phyloP scores from a whole-genome alignment of 2,329 filamentous ascomycete genomes.

The Sporothrix protearum region DNA sequence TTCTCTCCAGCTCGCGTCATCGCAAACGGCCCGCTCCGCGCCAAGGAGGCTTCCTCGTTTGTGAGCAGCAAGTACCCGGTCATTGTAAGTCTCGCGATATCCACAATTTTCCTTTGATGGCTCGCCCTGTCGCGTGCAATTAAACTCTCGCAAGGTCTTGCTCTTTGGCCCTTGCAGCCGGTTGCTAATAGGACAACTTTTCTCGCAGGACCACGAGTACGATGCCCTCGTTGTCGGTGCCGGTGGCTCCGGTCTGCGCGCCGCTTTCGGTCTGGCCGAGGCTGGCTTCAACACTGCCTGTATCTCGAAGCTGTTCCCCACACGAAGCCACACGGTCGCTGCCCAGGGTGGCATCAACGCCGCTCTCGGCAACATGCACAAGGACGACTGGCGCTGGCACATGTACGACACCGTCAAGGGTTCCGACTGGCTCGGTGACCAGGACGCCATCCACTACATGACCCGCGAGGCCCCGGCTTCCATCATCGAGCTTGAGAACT shows the following conservation, averaged over 20 bases:
- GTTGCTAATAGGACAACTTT: not conserved
- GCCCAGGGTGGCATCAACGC: constrained; percentile 83
- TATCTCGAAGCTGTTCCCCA: constrained; percentile 83
- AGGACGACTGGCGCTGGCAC: constrained; percentile 98
- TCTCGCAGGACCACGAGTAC: constrained; percentile 85
- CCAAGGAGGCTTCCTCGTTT: constrained; percentile 86
- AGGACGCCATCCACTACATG: constrained; percentile 99
- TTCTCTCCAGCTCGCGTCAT: constrained; percentile 69
- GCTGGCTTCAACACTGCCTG: constrained; percentile 87
- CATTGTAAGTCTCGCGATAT: constrained; percentile 59
- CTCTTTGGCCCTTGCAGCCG: not conserved
- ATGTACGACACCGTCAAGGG: constrained; percentile 99
- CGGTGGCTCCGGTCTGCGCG: constrained; percentile 75
- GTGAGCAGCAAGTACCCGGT: constrained; percentile 90
- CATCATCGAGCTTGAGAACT: constrained; percentile 94
- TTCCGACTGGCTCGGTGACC: constrained; percentile 94
- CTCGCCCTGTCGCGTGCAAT: not conserved
- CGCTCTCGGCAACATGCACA: constrained; percentile 90
- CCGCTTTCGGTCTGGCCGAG: constrained; percentile 81
- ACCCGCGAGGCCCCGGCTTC: constrained; percentile 87
- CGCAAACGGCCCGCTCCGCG: constrained; percentile 78
- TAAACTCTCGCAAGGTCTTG: not conserved
- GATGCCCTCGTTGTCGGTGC: constrained; percentile 93
- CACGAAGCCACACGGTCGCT: constrained; percentile 79
- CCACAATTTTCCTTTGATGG: not conserved